Evolutionary conservation across 2,329 filamentous ascomycete species (phyloP), one percentile per base, ranked within the genome.

Genomic region (Sporothrix sp.): DNA sequence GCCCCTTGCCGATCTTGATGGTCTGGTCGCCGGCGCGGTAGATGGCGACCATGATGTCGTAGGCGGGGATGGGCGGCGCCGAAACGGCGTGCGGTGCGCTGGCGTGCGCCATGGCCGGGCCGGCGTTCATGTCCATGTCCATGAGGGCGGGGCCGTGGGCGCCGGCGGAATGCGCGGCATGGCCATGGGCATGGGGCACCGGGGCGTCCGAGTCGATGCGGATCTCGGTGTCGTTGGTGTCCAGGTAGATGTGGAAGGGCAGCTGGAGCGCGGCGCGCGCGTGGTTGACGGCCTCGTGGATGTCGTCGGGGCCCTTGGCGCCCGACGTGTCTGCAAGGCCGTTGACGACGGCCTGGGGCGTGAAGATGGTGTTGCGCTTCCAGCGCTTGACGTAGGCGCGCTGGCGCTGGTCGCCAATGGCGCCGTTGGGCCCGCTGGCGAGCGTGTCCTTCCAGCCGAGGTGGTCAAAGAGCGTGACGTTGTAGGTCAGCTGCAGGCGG

Each of bases 391-490:
- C 58, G 52, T 68, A 67, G n/a, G 59, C 59, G 16, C 61, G 55
- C 57, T 66, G 65, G 37, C 65, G 60, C 46, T 61, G 57, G 55
- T 67, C 64, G 57, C 62, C 25, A 28, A 28, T 10, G 10, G 25
- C 25, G 25, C 25, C 25, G 25, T 10, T 65, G 1, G 54, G 39
- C 1, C 39, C 51, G 45, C 53, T 59, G 30, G 59, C 62, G 51
- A 61, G 59, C 1, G 61, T 63, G 46, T 66, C 65, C 39, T 61
- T 60, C 63, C 63, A 66, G 32, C 61, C 64, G 11, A 58, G 54
- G 52, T 65, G 60, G 51, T 67, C 62, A 45, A 66, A 68, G 47
- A 64, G 51, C 2, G 63, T 65, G 21, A 68, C 60, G 48, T 66
- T 58, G 55, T 64, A 66, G 7, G 60, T 65, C 13, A 67, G 56